A percentile compares a stretch with the other conserved stretches of the same genome.
phyloP scores from a whole-genome alignment of 208 protist genomes.

The Crithidia mellificae region DNA sequence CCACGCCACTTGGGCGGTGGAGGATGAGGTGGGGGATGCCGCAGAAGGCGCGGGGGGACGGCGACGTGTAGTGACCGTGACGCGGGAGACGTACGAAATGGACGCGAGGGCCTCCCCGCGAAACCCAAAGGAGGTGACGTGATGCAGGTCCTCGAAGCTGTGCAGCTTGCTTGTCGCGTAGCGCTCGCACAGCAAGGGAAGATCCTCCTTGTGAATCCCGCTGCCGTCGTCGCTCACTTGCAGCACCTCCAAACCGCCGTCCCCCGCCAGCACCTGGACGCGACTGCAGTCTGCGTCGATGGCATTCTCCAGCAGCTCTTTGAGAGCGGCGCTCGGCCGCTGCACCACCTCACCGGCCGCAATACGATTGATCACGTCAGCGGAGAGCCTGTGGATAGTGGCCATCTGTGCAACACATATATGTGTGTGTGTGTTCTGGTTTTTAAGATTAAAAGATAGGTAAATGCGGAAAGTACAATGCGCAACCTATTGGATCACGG shows the following conservation, averaged over 20 bases:
- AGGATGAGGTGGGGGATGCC: not conserved
- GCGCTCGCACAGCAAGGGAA: conserved; percentile 97
- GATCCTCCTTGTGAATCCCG: conserved; percentile 95
- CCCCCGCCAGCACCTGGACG: conserved; percentile 88
- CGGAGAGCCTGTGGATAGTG: conserved; percentile 89
- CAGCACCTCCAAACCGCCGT: conserved; percentile 96
- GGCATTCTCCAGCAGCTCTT: conserved; percentile 98
- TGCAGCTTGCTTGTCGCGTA: conserved; percentile 96
- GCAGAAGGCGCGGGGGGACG: conserved; percentile 2
- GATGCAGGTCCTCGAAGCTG: conserved; percentile 86
- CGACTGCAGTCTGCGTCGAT: conserved; percentile 94
- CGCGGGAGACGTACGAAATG: conserved; percentile 81
- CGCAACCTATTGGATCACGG: too few species aligned
- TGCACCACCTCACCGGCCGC: conserved; percentile 99
- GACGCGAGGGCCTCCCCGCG: conserved; percentile 91
- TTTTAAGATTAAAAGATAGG: too few species aligned
- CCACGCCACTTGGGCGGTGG: conserved; percentile 44
- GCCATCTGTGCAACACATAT: too few species aligned
- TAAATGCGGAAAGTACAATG: too few species aligned
- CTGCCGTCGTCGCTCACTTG: conserved; percentile 98
- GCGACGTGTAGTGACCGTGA: conserved; percentile 68
- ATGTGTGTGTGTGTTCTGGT: too few species aligned
- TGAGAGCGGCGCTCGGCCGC: conserved; percentile 96
- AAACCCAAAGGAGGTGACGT: conserved; percentile 91
- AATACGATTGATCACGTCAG: conserved; percentile 96